phyloP scores from a whole-genome alignment of 169 alveolate species.

The Theileria sp. region DNA sequence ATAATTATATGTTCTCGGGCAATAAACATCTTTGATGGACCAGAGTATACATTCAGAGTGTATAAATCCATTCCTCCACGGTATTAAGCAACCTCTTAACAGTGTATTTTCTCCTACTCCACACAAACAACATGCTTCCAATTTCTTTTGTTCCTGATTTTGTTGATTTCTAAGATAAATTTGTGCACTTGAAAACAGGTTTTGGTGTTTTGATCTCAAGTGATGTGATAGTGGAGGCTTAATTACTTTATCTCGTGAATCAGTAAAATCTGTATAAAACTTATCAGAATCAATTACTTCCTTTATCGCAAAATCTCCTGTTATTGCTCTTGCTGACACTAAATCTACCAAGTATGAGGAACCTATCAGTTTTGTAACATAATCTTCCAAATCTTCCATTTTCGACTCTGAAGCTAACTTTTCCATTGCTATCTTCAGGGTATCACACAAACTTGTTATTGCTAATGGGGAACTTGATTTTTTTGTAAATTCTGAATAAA shows the following conservation, averaged over 20 bases:
- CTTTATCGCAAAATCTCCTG: conserved; percentile 30
- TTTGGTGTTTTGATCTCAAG: neutral
- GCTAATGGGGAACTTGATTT: conserved; percentile 25
- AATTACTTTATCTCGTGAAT: neutral
- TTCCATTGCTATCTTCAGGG: neutral
- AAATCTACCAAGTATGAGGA: conserved; percentile 26
- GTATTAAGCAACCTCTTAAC: conserved; percentile 65
- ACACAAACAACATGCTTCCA: conserved; percentile 22
- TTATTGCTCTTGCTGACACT: conserved; percentile 48
- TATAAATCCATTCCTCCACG: conserved; percentile 69
- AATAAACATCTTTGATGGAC: conserved; percentile 69
- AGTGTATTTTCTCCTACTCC: conserved; percentile 19
- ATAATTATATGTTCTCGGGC: conserved; percentile 44
- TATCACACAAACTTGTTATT: conserved; percentile 7
- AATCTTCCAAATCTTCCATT: conserved; percentile 34
- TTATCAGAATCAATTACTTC: neutral
- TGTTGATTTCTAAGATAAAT: neutral
- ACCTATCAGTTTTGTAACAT: conserved; percentile 9
- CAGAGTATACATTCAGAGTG: conserved; percentile 73
- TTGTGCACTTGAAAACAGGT: neutral
- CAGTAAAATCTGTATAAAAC: neutral
- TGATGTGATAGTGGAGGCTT: neutral
- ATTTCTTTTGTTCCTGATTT: neutral
- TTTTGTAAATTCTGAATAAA: conserved; percentile 22
- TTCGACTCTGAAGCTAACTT: conserved; percentile 7